Evolutionary conservation across 768 basidiomycete species (phyloP), one percentile per base, ranked within the genome.

Genomic region (Dioszegia hungarica): DNA sequence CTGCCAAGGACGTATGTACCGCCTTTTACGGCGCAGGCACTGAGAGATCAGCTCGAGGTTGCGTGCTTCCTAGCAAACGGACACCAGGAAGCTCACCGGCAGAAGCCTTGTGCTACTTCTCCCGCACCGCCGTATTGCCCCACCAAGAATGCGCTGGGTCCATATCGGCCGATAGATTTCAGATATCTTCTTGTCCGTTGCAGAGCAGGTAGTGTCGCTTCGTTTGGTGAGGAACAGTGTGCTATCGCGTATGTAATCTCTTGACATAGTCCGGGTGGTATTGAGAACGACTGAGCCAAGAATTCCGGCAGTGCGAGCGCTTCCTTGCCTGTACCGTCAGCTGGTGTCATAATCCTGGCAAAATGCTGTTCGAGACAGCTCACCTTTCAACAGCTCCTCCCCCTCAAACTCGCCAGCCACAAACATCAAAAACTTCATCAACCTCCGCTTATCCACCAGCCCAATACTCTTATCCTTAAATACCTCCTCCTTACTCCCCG

Each of bases 51-150:
- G 39, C 38, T 33, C 20, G 2, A 5, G 12, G 15, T 27, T 34
- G 53, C 17, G 5, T 24, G n/a, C n/a, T n/a, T n/a, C n/a, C n/a
- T n/a, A n/a, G n/a, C n/a, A 12, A 5, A 15, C 37, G 11, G 12
- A 19, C 43, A 12, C 8, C 84, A 86, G 28, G 20, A 5, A 9
- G 59, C 74, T 48, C 20, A 78, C 79, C 80, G 67, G 50, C 80
- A 81, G 62, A 80, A 98, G 1, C 92, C 93, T 75, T 97, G 94
- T 0, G 88, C 82, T 11, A 97, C 84, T 68, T 97, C 94, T 4
- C 94, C 94, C 0, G 86, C 80, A 19, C 91, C 89, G 17, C 94
- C 94, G 72, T 95, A 97, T 64, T 95, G 90, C 0, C 90, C 90
- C n/a, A 98, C 80, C 15, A 98, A 82, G 78, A 91, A 97, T 1